Evolutionary conservation across 2,329 filamentous ascomycete genomes (phyloP).

Genomic region (Tolypocladium guangdongense): DNA sequence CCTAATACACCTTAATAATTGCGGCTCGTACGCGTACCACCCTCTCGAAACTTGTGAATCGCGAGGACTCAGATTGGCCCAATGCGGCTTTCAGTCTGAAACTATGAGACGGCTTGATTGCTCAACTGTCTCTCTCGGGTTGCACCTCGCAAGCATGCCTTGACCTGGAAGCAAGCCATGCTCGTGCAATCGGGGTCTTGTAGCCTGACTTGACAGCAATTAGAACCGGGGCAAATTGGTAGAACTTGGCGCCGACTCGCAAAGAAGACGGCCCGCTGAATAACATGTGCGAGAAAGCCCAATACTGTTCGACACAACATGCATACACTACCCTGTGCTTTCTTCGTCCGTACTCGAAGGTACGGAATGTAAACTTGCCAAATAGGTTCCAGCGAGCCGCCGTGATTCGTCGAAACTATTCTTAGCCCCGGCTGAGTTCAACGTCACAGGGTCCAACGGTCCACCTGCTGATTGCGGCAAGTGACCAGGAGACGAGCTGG

Average conservation of each 20-base stretch:
- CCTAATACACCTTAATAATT: neutral
- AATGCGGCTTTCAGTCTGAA: neutral
- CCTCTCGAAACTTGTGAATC: neutral
- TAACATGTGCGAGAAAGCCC: too few relatives aligned
- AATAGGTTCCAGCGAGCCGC: neutral
- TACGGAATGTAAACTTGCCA: neutral
- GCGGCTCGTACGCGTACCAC: neutral
- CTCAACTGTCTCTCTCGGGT: neutral
- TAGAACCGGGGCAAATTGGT: too few relatives aligned
- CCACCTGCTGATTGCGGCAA: constrained; percentile 1
- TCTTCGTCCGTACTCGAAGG: too few relatives aligned
- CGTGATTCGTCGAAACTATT: neutral
- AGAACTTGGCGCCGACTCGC: too few relatives aligned
- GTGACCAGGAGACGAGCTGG: neutral
- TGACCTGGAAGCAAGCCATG: neutral
- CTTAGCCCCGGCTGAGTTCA: neutral
- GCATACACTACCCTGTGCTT: too few relatives aligned
- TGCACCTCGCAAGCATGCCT: neutral
- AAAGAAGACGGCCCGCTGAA: too few relatives aligned
- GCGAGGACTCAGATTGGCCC: neutral
- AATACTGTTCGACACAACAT: too few relatives aligned
- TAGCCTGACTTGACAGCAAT: too few relatives aligned
- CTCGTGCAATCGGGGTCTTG: too few relatives aligned
- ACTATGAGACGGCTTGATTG: neutral
- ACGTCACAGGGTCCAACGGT: neutral